Percentiles rank a stretch among this genome's conserved stretches.
Evolutionary conservation across 805 yeast species (phyloP).

Genomic region (Starmerella kuoi): DNA sequence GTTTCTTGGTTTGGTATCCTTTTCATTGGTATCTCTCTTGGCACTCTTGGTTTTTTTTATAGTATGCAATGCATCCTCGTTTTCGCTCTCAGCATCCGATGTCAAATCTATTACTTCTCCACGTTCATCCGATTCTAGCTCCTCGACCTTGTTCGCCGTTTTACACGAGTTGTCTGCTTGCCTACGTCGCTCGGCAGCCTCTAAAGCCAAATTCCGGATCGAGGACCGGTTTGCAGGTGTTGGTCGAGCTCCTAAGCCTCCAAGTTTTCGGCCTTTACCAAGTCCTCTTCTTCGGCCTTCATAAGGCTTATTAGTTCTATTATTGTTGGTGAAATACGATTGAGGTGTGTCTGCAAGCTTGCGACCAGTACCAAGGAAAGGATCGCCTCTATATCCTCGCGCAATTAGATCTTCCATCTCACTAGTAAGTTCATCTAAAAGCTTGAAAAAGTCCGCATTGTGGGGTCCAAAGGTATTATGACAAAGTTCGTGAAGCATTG

Average conservation of each 20-base stretch:
- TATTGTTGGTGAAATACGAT: background rate
- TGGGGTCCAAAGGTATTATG: slow-evolving; percentile 78
- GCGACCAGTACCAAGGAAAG: slow-evolving; percentile 40
- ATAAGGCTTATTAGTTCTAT: background rate
- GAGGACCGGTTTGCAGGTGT: slow-evolving; percentile 29
- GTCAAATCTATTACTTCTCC: slow-evolving; percentile 14
- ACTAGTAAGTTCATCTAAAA: slow-evolving; percentile 47
- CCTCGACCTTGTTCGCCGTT: slow-evolving; percentile 4
- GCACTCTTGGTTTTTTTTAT: too few relatives aligned
- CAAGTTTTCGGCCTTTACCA: slow-evolving; percentile 27
- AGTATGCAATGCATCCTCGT: too few relatives aligned
- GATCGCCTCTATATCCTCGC: slow-evolving; percentile 36
- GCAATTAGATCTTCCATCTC: slow-evolving; percentile 34
- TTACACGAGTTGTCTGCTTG: slow-evolving; percentile 20
- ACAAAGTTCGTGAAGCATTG: slow-evolving; percentile 77
- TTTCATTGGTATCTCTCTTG: too few relatives aligned
- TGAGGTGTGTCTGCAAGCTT: slow-evolving; percentile 33
- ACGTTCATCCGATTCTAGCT: slow-evolving; percentile 6
- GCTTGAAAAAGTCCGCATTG: slow-evolving; percentile 53
- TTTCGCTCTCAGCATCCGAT: slow-evolving; percentile 3
- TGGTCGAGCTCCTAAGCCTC: slow-evolving; percentile 29
- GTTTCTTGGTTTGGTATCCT: too few relatives aligned
- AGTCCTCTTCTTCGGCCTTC: background rate
- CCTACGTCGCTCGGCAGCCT: slow-evolving; percentile 51
- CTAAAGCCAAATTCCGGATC: slow-evolving; percentile 37